Base-by-base conservation (phyloP, 306 rosid species). In the Quercus aquifolioides region DNA sequence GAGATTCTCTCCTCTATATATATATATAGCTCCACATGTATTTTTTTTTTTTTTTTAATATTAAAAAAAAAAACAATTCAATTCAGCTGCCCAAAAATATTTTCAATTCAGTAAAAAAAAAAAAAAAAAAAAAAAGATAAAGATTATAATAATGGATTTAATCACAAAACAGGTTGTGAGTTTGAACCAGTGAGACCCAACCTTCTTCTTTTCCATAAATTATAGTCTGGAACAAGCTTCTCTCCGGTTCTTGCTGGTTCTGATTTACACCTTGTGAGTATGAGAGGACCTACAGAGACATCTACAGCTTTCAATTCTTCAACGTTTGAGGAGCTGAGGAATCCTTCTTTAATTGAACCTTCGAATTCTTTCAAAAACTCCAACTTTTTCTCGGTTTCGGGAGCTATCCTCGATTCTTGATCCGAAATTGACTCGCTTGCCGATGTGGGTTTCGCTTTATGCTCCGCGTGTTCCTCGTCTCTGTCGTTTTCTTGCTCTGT, bases 221-320 rank as follows among this genome's bases (percentile, higher is more conserved):
- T 76, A 18, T 83, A 35, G 76, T 84, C 92, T 56, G 92, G 90
- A 64, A 87, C 80, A 71, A 90, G 85, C 67, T 87, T 87, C 75
- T 84, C 75, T 41, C 82, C 84, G 35, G 79, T 83, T 94, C 96
- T 88, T 1, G 88, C 86, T 15, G 94, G 96, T 73, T 91, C 97
- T 23, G 98, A 92, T 85, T 92, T 92, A 85, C 98, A 89, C 88
- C 97, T 85, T 3, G 91, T 94, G 17, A 92, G 92, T 17, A 86
- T 86, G 41, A 86, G 54, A 26, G 90, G 91, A 30, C 75, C 76
- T 3, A 54, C 83, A 17, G 69, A 69, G 58, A 41, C 46, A 41
- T 80, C 83, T 63, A n/a, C 72, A 21, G 64, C 78, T 71, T 81
- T 77, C 49, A 54, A 35, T 56, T 79, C 82, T 57, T 73, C 78